Evolutionary conservation across 192 early-diverging fungal species (phyloP).

Genomic region (Entomortierella parvispora): DNA sequence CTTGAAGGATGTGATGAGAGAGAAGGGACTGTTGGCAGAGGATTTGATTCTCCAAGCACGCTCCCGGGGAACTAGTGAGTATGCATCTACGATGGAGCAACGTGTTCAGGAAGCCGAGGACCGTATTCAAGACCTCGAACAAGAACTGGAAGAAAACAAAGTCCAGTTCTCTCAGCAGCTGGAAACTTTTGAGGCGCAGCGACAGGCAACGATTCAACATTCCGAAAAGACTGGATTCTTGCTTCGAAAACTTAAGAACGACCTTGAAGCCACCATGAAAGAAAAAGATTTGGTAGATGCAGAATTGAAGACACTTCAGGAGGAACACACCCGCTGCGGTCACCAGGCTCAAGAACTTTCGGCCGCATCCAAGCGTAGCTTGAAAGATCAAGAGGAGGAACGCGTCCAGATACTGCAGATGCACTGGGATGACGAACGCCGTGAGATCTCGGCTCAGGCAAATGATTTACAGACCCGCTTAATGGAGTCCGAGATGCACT

Average conservation of each 20-base stretch:
- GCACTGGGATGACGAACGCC: conserved; percentile 44
- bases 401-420: conserved; percentile 23
- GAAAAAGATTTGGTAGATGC: conserved; percentile 28
- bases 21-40: conserved; percentile 59
- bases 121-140: conserved; percentile 4
- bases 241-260: conserved; percentile 42
- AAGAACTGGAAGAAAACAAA: conserved; percentile 26
- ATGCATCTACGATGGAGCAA: conserved; percentile 28
- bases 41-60: conserved; percentile 33
- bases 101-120: conserved; percentile 32
- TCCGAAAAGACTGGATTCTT: conserved; percentile 32
- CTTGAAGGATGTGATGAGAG: conserved; percentile 59
- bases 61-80: conserved; percentile 21
- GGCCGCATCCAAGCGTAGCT: neutral
- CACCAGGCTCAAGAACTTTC: conserved; percentile 5
- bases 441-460: conserved; percentile 10
- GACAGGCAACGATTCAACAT: conserved; percentile 29
- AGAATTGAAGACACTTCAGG: conserved; percentile 19
- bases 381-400: conserved; percentile 34
- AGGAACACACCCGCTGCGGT: conserved; percentile 29
- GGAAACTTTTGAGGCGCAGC: conserved; percentile 23
- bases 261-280: conserved; percentile 34
- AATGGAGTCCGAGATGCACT: conserved; percentile 41
- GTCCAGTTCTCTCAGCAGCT: conserved; percentile 16
- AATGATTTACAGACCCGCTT: conserved; percentile 18